These are phyloP conservation scores for Vitis hybrid DNA, from an alignment of 177 flowering plant genomes.

Conservation along the genomic window DNA sequence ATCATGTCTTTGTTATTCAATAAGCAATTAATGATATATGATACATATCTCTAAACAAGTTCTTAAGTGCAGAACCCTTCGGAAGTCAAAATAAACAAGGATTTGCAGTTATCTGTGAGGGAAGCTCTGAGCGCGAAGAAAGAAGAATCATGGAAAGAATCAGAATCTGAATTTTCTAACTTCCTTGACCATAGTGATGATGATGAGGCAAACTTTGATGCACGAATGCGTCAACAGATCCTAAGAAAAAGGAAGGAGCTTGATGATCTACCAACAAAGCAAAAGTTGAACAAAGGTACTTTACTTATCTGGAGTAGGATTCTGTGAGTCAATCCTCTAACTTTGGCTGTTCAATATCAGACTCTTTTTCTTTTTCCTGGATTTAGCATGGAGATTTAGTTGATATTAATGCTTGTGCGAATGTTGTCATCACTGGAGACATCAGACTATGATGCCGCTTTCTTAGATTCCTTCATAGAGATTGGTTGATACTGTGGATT, in stretches of 20 bases:
- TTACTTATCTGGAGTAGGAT: neutral
- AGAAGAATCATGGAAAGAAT: slow-evolving; percentile 41
- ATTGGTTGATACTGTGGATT: neutral
- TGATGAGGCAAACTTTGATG: slow-evolving; percentile 84
- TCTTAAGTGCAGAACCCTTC: slow-evolving; percentile 43
- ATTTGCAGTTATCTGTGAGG: slow-evolving; percentile 67
- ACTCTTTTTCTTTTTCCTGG: neutral
- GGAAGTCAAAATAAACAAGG: slow-evolving; percentile 47
- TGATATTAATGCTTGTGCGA: neutral
- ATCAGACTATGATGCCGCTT: neutral
- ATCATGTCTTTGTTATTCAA: no score
- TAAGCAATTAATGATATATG: neutral
- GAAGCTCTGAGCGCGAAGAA: slow-evolving; percentile 71
- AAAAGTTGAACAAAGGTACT: slow-evolving; percentile 49
- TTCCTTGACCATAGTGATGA: slow-evolving; percentile 53
- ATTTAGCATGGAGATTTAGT: neutral
- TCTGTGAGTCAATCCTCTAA: neutral
- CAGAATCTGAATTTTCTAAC: slow-evolving; percentile 28
- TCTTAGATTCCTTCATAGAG: neutral
- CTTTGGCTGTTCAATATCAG: neutral
- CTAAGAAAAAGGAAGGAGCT: slow-evolving; percentile 66
- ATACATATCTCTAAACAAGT: neutral
- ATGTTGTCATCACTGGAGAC: neutral
- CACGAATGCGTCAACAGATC: slow-evolving; percentile 79
- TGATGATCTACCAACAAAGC: slow-evolving; percentile 58